These are phyloP conservation scores for Reticulascus tulasneorum DNA, from an alignment of 2,329 filamentous ascomycete genomes.

Conservation along the genomic window DNA sequence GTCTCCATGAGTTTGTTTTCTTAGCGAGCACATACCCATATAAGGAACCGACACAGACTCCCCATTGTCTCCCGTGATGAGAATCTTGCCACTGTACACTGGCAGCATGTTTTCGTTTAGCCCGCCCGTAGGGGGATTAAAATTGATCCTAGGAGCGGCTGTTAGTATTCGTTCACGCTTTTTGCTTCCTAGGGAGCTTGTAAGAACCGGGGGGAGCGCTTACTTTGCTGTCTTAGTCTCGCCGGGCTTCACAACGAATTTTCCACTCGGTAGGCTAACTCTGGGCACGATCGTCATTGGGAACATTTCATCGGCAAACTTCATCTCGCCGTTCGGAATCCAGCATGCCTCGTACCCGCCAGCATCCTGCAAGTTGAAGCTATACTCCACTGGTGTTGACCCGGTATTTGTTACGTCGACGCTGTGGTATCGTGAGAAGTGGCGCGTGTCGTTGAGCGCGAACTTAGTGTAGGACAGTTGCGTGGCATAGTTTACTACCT, in stretches of 20 bases:
- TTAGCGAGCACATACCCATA: too few relatives aligned
- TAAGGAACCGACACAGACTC: slow-evolving; percentile 34
- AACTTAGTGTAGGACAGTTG: slow-evolving; percentile 32
- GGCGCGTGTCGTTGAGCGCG: slow-evolving; percentile 38
- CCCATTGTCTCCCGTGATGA: slow-evolving; percentile 32
- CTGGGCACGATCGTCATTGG: slow-evolving; percentile 5
- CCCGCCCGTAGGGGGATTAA: slow-evolving; percentile 21
- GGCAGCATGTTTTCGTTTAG: slow-evolving; percentile 28
- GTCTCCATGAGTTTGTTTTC: too few relatives aligned
- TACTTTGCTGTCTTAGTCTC: slow-evolving; percentile 6
- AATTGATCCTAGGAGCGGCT: slow-evolving; percentile 18
- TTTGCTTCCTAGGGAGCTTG: too few relatives aligned
- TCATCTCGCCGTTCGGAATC: background rate
- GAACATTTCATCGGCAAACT: slow-evolving; percentile 1
- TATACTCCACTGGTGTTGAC: slow-evolving; percentile 25
- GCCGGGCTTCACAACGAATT: slow-evolving; percentile 4
- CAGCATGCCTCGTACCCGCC: slow-evolving; percentile 19
- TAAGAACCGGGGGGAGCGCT: background rate
- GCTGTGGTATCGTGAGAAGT: slow-evolving; percentile 23
- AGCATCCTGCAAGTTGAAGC: slow-evolving; percentile 28
- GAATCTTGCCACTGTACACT: slow-evolving; percentile 40
- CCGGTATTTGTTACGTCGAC: slow-evolving; percentile 7
- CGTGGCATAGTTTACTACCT: slow-evolving; percentile 32
- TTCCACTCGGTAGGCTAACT: background rate
- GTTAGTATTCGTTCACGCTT: background rate